A percentile compares a stretch with the other conserved stretches of the same genome.
Evolutionary conservation across 129 eudicot species (phyloP).

Genomic region (Artemisia annua): DNA sequence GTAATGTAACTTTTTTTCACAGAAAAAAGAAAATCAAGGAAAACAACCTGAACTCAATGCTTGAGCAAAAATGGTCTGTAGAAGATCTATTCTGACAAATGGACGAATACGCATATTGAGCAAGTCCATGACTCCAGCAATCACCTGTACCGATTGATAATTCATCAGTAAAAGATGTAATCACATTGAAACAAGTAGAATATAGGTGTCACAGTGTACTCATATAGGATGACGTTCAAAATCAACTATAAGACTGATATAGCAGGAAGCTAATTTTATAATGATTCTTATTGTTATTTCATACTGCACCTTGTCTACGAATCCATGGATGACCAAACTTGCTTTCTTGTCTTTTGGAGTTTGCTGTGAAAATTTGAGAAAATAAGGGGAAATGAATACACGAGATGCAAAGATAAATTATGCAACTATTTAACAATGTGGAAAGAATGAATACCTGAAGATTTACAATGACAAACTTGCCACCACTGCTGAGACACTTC

Average conservation of each 20-base stretch:
- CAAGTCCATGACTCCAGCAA: conserved; percentile 71
- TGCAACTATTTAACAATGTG: conserved; percentile 7
- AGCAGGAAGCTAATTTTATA: neutral
- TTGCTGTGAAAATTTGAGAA: conserved; percentile 47
- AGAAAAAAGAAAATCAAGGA: conserved; percentile 7
- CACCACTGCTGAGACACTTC: conserved; percentile 71
- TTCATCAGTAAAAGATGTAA: conserved; percentile 10
- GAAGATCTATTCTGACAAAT: conserved; percentile 84
- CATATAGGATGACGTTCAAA: neutral
- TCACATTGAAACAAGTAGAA: neutral
- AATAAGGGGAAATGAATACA: neutral
- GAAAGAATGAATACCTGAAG: conserved; percentile 60
- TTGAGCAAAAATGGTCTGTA: conserved; percentile 65
- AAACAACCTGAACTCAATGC: conserved; percentile 68
- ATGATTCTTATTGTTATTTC: neutral
- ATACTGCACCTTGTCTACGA: conserved; percentile 73
- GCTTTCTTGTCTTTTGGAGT: conserved; percentile 99
- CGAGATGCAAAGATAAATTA: neutral
- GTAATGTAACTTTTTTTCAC: neutral
- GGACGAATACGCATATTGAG: conserved; percentile 70
- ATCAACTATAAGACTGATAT: neutral
- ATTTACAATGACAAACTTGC: conserved; percentile 79
- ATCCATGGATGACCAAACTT: conserved; percentile 79
- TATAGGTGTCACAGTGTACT: neutral
- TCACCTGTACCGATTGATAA: conserved; percentile 52